These are phyloP conservation scores for Vachellia pachyceras DNA, from an alignment of 306 rosid species.

Conservation along the genomic window DNA sequence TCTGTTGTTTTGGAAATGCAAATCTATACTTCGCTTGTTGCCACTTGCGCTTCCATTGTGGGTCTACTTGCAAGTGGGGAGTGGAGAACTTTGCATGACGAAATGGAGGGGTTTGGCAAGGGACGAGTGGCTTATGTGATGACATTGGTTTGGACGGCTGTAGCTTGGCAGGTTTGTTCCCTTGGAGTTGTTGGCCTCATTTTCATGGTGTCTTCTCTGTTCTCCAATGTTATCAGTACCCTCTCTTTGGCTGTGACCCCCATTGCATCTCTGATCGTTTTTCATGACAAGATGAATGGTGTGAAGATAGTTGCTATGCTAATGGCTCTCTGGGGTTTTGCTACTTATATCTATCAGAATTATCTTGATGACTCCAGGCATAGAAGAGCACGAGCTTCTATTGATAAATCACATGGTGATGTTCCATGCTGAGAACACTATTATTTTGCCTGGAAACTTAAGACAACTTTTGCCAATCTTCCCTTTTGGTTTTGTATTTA, in stretches of 20 bases:
- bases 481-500: constrained; percentile 16
- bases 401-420: constrained; percentile 37
- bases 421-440: constrained; percentile 39
- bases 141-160: constrained; percentile 79
- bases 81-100: constrained; percentile 72
- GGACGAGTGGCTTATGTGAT: constrained; percentile 69
- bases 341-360: constrained; percentile 79
- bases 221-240: constrained; percentile 91
- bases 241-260: constrained; percentile 88
- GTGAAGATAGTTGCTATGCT: constrained; percentile 88
- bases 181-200: constrained; percentile 92
- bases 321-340: constrained; percentile 84
- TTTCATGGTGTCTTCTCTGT: constrained; percentile 83
- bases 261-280: constrained; percentile 72
- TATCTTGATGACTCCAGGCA: constrained; percentile 70
- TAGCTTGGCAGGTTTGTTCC: constrained; percentile 90
- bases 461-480: background rate
- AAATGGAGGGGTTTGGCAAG: constrained; percentile 61
- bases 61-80: constrained; percentile 88
- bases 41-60: constrained; percentile 61
- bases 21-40: constrained; percentile 79
- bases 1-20: constrained; percentile 91
- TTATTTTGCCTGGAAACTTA: constrained; percentile 12
- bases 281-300: constrained; percentile 87
- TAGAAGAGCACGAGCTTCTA: constrained; percentile 39